Evolutionary conservation across 1,284 basidiomycete species (phyloP).

Genomic region (Moesziomyces globuligerus): DNA sequence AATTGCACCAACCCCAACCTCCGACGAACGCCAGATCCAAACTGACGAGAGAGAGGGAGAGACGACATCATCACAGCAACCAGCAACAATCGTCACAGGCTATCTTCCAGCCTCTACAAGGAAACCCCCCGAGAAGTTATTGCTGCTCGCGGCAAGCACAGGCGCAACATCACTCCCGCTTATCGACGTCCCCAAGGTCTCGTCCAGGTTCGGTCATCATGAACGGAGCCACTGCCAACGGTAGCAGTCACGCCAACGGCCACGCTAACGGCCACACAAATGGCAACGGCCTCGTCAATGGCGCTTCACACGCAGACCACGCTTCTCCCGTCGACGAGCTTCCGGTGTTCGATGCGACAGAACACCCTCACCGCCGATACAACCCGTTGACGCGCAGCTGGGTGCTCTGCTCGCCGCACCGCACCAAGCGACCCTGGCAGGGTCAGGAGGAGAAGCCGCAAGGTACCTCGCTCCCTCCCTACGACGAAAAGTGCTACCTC

Average conservation of each 20-base stretch:
- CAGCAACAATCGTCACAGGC: too few relatives aligned
- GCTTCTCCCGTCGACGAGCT: slow-evolving; percentile 19
- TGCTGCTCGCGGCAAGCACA: too few relatives aligned
- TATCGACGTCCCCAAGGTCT: neutral
- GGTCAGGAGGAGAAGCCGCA: slow-evolving; percentile 60
- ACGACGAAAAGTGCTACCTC: slow-evolving; percentile 86
- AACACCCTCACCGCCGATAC: slow-evolving; percentile 64
- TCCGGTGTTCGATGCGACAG: slow-evolving; percentile 51
- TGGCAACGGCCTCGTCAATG: slow-evolving; percentile 10
- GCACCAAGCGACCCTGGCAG: slow-evolving; percentile 66
- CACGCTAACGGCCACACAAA: slow-evolving; percentile 11
- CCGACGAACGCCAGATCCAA: neutral
- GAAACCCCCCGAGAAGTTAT: too few relatives aligned
- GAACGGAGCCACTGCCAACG: slow-evolving; percentile 12
- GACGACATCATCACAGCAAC: too few relatives aligned
- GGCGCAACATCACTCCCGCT: neutral
- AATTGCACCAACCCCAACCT: neutral
- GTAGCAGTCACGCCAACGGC: slow-evolving; percentile 4
- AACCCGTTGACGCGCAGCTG: slow-evolving; percentile 60
- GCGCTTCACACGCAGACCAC: slow-evolving; percentile 1
- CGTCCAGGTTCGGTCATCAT: too few relatives aligned
- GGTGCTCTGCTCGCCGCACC: slow-evolving; percentile 66
- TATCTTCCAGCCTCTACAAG: too few relatives aligned
- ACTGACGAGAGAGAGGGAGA: too few relatives aligned
- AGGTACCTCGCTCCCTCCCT: slow-evolving; percentile 70